Evolutionary conservation across 2,329 filamentous ascomycete species (phyloP).

Genomic region (Fusarium acutatum): DNA sequence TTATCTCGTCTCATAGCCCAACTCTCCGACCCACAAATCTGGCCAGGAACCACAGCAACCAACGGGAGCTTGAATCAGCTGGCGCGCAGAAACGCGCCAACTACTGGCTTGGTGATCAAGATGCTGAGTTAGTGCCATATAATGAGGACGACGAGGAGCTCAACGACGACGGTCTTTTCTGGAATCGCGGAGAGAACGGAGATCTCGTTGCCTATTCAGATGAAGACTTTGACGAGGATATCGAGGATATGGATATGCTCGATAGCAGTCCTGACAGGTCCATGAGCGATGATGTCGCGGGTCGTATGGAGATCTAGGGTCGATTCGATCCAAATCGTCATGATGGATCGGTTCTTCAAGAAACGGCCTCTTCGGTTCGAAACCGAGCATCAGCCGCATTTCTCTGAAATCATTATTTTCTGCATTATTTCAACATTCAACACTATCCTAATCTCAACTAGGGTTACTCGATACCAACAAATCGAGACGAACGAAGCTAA

Average conservation of each 20-base stretch:
- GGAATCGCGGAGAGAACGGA: constrained; percentile 67
- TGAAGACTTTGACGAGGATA: constrained; percentile 59
- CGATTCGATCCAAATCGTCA: neutral
- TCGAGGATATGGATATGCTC: constrained; percentile 53
- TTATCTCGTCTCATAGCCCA: constrained; percentile 72
- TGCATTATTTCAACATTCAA: constrained; percentile 31
- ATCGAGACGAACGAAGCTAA: constrained; percentile 1
- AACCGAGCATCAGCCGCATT: neutral
- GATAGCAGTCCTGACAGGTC: constrained; percentile 59
- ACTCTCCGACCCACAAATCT: constrained; percentile 49
- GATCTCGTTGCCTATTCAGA: constrained; percentile 64
- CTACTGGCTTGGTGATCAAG: constrained; percentile 84
- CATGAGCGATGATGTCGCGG: constrained; percentile 70
- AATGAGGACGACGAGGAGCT: constrained; percentile 59
- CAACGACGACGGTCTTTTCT: constrained; percentile 61
- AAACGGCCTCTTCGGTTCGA: neutral
- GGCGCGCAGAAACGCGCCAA: constrained; percentile 74
- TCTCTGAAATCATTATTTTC: constrained; percentile 8
- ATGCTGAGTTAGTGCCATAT: constrained; percentile 57
- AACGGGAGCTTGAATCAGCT: constrained; percentile 45
- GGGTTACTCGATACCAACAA: constrained; percentile 1
- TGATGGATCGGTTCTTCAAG: neutral
- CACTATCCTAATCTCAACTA: constrained; percentile 17
- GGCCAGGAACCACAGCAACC: constrained; percentile 40
- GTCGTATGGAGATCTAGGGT: constrained; percentile 68